phyloP scores from a whole-genome alignment of 2,329 filamentous ascomycete species.

The Didymella lethalis region DNA sequence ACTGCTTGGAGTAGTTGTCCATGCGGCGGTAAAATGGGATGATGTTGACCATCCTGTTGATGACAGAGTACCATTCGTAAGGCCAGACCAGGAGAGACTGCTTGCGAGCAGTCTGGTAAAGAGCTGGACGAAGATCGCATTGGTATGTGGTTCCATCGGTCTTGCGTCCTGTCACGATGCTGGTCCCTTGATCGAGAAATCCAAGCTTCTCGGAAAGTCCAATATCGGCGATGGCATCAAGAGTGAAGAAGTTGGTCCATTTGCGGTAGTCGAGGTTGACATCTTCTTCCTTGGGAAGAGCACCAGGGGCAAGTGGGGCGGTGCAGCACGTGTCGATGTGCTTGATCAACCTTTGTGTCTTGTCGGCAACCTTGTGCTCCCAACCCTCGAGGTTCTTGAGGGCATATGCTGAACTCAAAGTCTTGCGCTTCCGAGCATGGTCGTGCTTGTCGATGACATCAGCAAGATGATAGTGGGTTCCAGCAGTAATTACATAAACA shows the following conservation, averaged over 20 bases:
- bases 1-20: slow-evolving; percentile 54
- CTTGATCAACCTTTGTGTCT: slow-evolving; percentile 55
- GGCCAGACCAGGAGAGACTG: slow-evolving; percentile 61
- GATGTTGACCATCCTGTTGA: slow-evolving; percentile 58
- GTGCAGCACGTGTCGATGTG: slow-evolving; percentile 57
- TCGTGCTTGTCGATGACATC: slow-evolving; percentile 62
- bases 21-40: slow-evolving; percentile 56
- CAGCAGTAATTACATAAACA: slow-evolving; percentile 57
- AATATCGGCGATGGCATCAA: slow-evolving; percentile 66
- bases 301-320: slow-evolving; percentile 38
- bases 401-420: slow-evolving; percentile 61
- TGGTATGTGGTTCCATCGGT: slow-evolving; percentile 58
- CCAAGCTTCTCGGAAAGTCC: slow-evolving; percentile 61
- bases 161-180: slow-evolving; percentile 54
- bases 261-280: slow-evolving; percentile 60
- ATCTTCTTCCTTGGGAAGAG: slow-evolving; percentile 47
- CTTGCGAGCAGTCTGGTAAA: slow-evolving; percentile 61
- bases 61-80: slow-evolving; percentile 60
- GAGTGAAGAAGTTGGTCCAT: slow-evolving; percentile 64
- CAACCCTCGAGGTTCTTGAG: slow-evolving; percentile 63
- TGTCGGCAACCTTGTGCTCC: slow-evolving; percentile 65
- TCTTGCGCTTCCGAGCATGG: slow-evolving; percentile 61
- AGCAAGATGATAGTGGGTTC: slow-evolving; percentile 61
- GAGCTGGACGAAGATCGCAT: slow-evolving; percentile 58
- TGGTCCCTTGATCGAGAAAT: slow-evolving; percentile 60